These are phyloP conservation scores for Benincasa hispida DNA, from an alignment of 306 rosid genomes.

Conservation along the genomic window DNA sequence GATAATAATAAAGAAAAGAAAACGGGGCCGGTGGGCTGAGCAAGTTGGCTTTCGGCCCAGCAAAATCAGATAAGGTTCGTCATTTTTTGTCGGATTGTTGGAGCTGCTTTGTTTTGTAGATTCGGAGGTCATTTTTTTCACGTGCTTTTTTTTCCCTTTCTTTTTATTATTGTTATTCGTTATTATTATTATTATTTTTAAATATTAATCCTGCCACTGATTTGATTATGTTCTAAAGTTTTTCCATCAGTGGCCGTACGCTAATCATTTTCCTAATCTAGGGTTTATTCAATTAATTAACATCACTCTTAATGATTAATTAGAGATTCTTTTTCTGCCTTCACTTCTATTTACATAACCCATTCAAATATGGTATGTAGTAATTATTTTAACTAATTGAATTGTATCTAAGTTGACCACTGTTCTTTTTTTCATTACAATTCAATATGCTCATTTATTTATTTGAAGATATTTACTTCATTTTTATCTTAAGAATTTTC, in stretches of 20 bases:
- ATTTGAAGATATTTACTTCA: too few relatives aligned
- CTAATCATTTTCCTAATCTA: background rate
- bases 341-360: background rate
- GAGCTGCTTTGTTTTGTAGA: background rate
- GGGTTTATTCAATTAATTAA: background rate
- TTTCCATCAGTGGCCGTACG: background rate
- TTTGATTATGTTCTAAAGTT: background rate
- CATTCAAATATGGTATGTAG: background rate
- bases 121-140: background rate
- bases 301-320: background rate
- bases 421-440: too few relatives aligned
- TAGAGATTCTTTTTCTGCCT: background rate
- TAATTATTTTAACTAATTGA: background rate
- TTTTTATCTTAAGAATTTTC: too few relatives aligned
- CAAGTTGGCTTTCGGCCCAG: conserved; percentile 5
- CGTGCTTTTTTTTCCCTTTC: background rate
- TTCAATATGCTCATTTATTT: too few relatives aligned
- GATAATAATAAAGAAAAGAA: background rate
- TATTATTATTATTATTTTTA: too few relatives aligned
- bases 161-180: too few relatives aligned
- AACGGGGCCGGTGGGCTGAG: background rate
- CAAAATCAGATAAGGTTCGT: background rate
- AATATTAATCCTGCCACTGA: background rate
- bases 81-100: background rate
- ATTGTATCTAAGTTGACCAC: background rate